Evolutionary conservation across 2,329 filamentous ascomycete genomes (phyloP).

Genomic region (Rutstroemia sp.): DNA sequence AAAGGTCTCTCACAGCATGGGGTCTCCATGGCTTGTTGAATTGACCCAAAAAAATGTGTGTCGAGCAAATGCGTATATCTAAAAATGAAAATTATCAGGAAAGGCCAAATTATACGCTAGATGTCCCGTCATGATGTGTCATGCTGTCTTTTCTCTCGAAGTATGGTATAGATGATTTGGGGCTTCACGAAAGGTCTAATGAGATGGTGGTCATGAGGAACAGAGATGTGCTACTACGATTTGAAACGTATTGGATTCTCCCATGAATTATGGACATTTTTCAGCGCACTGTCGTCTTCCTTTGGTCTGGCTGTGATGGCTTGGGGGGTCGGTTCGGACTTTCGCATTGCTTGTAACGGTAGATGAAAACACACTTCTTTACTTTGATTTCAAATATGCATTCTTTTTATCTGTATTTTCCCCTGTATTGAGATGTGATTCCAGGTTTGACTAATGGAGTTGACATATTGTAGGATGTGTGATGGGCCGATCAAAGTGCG

Average conservation of each 20-base stretch:
- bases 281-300: background rate
- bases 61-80: slow-evolving; percentile 5
- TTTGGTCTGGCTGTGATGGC: background rate
- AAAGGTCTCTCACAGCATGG: slow-evolving; percentile 13
- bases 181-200: background rate
- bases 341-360: slow-evolving; percentile 16
- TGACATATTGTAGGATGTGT: too few relatives aligned
- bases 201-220: background rate
- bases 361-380: slow-evolving; percentile 14
- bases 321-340: slow-evolving; percentile 3
- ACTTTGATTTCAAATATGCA: background rate
- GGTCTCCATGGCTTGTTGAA: background rate
- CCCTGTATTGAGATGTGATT: too few relatives aligned
- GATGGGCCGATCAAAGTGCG: too few relatives aligned
- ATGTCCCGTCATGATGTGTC: background rate
- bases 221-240: background rate
- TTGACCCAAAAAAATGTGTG: slow-evolving; percentile 14
- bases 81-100: slow-evolving; percentile 2
- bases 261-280: background rate
- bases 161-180: background rate
- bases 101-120: background rate
- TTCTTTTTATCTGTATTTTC: too few relatives aligned
- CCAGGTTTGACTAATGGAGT: too few relatives aligned
- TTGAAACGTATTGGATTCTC: background rate
- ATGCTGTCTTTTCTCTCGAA: background rate